Evolutionary conservation across 2,329 filamentous ascomycete genomes (phyloP), one percentile per base, ranked within the genome.

Genomic region (Fusarium sp.): DNA sequence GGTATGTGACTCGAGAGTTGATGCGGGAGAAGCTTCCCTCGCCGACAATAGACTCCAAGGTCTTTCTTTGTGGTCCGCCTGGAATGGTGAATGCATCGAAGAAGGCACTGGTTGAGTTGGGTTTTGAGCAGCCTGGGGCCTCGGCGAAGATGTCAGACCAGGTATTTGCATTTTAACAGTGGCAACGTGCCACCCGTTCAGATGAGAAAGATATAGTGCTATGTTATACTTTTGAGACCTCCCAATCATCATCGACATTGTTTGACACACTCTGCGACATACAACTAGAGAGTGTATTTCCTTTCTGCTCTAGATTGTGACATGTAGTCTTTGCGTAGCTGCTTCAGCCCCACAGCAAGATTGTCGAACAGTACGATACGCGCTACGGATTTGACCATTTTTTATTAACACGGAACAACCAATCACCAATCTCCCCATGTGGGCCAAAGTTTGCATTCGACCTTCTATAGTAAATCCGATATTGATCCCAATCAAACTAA

Each of bases 41-140:
- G 0, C 79, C 88, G 0, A 81, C 78, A 0, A 33, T 74, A 0
- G 85, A 88, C 14, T 83, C 84, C 2, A 91, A 89, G 75, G 76
- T 89, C 5, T 81, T 90, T 79, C 77, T 91, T 4, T 91, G 90
- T 75, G 90, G 90, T 0, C 90, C 90, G 0, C 89, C 89, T 0
- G 86, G 85, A 0, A 89, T 91, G 88, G 81, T 91, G 1, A 86
- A 86, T 41, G 88, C 87, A 0, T 83, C 85, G 15, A 91, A 90
- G 81, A 87, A 85, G 75, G 80, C 79, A 8, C 75, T 90, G 79
- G 1, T 80, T 79, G 11, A 61, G 0, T 3, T 90, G 39, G 89
- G 88, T 0, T 90, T 86, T 69, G 79, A 86, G 69, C 80, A 83
- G 54, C 86, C 88, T 0, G 85, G 86, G 0, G 81, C 85, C 78